These are phyloP conservation scores for Cucumis hystrix DNA, from an alignment of 306 rosid genomes.

Conservation along the genomic window DNA sequence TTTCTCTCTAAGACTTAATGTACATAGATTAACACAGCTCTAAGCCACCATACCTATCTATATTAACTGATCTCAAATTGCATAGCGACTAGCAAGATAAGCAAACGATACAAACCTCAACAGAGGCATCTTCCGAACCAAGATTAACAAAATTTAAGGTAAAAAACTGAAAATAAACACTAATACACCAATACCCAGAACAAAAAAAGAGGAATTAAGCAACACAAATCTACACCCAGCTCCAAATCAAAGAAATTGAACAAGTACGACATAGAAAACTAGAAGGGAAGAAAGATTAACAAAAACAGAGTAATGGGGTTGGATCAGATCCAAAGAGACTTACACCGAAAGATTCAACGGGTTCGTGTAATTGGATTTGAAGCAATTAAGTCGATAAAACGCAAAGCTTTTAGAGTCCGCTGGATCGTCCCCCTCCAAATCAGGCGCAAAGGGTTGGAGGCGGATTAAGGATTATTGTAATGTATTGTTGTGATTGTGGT, in stretches of 20 bases:
- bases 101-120: not conserved
- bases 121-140: not conserved
- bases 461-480: not conserved
- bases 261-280: not conserved
- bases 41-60: not conserved
- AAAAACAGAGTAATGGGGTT: not conserved
- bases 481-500: not conserved
- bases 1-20: not conserved
- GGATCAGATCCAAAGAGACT: conserved; percentile 26
- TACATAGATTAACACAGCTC: not conserved
- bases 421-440: conserved; percentile 32
- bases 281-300: not conserved
- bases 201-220: not conserved
- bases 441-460: conserved; percentile 19
- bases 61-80: not conserved
- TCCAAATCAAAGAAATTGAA: not conserved
- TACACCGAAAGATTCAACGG: conserved; percentile 5
- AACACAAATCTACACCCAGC: not conserved
- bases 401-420: conserved; percentile 28
- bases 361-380: not conserved
- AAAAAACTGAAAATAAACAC: not conserved
- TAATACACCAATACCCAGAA: not conserved
- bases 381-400: conserved; percentile 11
- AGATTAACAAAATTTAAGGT: not conserved
- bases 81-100: not conserved